These are phyloP conservation scores for Incumbomyces delicatus DNA, from an alignment of 2,329 filamentous ascomycete genomes.

Conservation along the genomic window DNA sequence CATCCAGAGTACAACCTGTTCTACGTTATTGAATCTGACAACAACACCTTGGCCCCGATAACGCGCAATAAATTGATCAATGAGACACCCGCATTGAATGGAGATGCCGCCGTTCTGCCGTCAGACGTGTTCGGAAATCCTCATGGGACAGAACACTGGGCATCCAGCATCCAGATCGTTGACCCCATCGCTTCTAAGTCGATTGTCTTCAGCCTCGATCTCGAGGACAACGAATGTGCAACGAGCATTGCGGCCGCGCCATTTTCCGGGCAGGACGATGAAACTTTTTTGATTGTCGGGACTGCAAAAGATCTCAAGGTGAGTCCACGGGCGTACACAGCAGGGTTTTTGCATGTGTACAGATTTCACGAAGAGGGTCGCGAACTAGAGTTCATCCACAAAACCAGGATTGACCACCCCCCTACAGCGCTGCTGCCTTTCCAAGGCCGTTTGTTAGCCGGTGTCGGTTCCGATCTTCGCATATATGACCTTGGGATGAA, in stretches of 20 bases:
- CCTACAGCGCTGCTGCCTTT: slow-evolving; percentile 86
- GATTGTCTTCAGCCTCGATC: slow-evolving; percentile 67
- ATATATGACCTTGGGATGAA: slow-evolving; percentile 91
- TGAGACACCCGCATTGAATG: slow-evolving; percentile 61
- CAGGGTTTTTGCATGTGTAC: slow-evolving; percentile 87
- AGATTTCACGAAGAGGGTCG: slow-evolving; percentile 79
- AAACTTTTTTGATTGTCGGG: slow-evolving; percentile 85
- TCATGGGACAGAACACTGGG: slow-evolving; percentile 75
- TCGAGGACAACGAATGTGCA: slow-evolving; percentile 84
- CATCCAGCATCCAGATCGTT: slow-evolving; percentile 86
- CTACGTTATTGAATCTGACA: slow-evolving; percentile 89
- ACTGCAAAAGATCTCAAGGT: slow-evolving; percentile 84
- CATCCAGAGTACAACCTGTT: slow-evolving; percentile 84
- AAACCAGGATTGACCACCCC: slow-evolving; percentile 83
- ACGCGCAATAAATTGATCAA: slow-evolving; percentile 64
- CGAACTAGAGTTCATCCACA: slow-evolving; percentile 88
- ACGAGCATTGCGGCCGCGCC: slow-evolving; percentile 75
- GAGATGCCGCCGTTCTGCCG: slow-evolving; percentile 59
- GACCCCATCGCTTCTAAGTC: slow-evolving; percentile 68
- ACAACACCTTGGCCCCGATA: slow-evolving; percentile 76
- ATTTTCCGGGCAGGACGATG: slow-evolving; percentile 80
- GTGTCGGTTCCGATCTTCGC: slow-evolving; percentile 69
- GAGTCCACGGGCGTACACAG: slow-evolving; percentile 62
- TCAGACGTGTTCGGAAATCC: slow-evolving; percentile 85
- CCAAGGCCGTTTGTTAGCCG: slow-evolving; percentile 80